Conservation (phyloP, 768 basidiomycete genomes). For the Trametes cubensis region DNA sequence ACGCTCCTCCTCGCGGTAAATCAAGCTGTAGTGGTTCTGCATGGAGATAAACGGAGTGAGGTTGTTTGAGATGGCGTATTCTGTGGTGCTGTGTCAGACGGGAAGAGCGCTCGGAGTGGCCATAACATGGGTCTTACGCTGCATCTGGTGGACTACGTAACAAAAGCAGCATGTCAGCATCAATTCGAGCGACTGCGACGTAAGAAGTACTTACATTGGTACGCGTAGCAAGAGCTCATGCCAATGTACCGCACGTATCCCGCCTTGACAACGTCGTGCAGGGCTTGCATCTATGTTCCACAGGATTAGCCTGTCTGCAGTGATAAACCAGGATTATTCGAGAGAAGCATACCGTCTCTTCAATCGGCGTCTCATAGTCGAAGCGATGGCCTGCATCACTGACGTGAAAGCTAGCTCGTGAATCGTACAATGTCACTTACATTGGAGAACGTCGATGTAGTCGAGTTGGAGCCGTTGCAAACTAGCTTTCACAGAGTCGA, state of each 20-base stretch:
- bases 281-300: slow-evolving; percentile 43
- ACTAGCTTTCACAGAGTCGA: slow-evolving; percentile 28
- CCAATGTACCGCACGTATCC: slow-evolving; percentile 49
- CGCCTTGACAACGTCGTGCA: slow-evolving; percentile 50
- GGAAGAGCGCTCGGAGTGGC: neutral
- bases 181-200: neutral
- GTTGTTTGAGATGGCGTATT: slow-evolving; percentile 45
- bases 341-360: slow-evolving; percentile 35
- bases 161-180: slow-evolving; percentile 14
- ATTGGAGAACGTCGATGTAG: slow-evolving; percentile 61
- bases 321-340: too few species aligned
- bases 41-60: slow-evolving; percentile 62
- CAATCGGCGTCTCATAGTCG: slow-evolving; percentile 44
- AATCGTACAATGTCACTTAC: slow-evolving; percentile 25
- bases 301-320: neutral
- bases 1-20: slow-evolving; percentile 65
- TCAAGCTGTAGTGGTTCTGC: slow-evolving; percentile 60
- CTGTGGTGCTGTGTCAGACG: slow-evolving; percentile 24
- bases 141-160: slow-evolving; percentile 40
- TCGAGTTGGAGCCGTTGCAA: slow-evolving; percentile 48
- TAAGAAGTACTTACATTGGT: slow-evolving; percentile 33
- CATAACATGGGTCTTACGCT: slow-evolving; percentile 26
- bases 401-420: neutral
- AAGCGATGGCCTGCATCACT: slow-evolving; percentile 36
- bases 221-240: slow-evolving; percentile 42